Conservation (phyloP, 163 green algal species). For the Volvox carteri region DNA sequence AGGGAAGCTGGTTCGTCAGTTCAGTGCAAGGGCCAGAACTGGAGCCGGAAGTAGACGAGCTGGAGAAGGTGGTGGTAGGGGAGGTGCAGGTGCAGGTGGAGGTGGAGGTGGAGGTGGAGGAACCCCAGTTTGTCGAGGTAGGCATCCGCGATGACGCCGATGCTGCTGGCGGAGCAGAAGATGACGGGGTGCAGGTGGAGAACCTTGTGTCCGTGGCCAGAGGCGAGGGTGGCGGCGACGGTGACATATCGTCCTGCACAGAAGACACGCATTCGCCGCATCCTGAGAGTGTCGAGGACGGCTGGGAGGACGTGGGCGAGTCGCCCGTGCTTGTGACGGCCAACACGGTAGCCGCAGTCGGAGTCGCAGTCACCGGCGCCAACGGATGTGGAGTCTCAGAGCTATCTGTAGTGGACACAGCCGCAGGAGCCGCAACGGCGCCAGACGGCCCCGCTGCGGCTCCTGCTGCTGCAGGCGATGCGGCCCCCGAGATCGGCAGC, state of each 20-base stretch:
- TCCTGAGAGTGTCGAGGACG: slow-evolving; percentile 23
- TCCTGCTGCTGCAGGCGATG: neutral
- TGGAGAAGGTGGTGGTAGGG: neutral
- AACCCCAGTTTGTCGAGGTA: neutral
- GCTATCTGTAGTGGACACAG: too few species aligned
- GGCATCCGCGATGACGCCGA: neutral
- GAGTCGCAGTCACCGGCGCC: neutral
- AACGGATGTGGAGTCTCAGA: too few species aligned
- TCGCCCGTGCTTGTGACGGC: too few species aligned
- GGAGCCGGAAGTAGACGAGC: neutral
- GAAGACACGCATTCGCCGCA: too few species aligned
- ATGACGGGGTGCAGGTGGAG: too few species aligned
- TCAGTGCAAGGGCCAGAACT: neutral
- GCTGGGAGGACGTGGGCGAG: slow-evolving; percentile 11
- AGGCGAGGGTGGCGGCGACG: neutral
- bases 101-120: neutral
- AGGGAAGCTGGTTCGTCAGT: slow-evolving; percentile 17
- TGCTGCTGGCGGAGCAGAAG: neutral
- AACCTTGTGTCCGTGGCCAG: too few species aligned
- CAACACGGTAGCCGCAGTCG: too few species aligned
- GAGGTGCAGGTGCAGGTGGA: neutral
- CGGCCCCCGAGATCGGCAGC: too few species aligned
- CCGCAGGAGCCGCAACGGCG: neutral
- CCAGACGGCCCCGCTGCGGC: neutral
- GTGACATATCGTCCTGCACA: neutral